phyloP scores from a whole-genome alignment of 768 basidiomycete genomes.

The Amyloporia xantha region DNA sequence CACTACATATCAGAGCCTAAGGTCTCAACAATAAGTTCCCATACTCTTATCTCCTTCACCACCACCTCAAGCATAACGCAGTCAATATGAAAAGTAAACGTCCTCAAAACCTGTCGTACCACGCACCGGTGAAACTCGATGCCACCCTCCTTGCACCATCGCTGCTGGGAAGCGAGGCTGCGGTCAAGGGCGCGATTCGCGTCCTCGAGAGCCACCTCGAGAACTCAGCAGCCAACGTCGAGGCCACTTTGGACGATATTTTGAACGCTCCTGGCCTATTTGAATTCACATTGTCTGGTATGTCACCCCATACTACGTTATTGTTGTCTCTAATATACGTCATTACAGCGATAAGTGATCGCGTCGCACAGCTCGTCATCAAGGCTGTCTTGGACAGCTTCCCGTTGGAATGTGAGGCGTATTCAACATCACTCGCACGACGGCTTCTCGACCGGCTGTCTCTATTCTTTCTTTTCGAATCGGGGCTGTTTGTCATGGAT shows the following conservation, averaged over 20 bases:
- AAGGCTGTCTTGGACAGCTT: slow-evolving; percentile 1
- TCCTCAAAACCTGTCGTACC: too few species aligned
- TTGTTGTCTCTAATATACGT: not conserved
- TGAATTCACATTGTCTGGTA: slow-evolving; percentile 10
- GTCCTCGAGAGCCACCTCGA: slow-evolving; percentile 4
- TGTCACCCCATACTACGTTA: not conserved
- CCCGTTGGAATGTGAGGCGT: slow-evolving; percentile 1
- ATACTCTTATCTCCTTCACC: too few species aligned
- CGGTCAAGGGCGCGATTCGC: slow-evolving; percentile 1
- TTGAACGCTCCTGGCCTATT: not conserved
- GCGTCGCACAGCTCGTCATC: not conserved
- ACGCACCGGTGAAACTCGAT: too few species aligned
- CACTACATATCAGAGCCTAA: too few species aligned
- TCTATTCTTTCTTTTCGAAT: slow-evolving; percentile 4
- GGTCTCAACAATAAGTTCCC: too few species aligned
- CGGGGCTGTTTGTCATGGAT: slow-evolving; percentile 1
- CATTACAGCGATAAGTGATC: slow-evolving; percentile 5
- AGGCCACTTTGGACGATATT: not conserved
- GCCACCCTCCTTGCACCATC: too few species aligned
- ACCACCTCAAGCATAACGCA: too few species aligned
- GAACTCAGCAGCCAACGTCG: not conserved
- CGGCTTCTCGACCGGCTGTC: slow-evolving; percentile 6
- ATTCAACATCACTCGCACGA: not conserved
- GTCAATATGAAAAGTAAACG: too few species aligned
- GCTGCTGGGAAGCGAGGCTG: slow-evolving; percentile 3